Conservation (phyloP, 163 green algal genomes). For the Chlamydomonas reinhardtii region DNA sequence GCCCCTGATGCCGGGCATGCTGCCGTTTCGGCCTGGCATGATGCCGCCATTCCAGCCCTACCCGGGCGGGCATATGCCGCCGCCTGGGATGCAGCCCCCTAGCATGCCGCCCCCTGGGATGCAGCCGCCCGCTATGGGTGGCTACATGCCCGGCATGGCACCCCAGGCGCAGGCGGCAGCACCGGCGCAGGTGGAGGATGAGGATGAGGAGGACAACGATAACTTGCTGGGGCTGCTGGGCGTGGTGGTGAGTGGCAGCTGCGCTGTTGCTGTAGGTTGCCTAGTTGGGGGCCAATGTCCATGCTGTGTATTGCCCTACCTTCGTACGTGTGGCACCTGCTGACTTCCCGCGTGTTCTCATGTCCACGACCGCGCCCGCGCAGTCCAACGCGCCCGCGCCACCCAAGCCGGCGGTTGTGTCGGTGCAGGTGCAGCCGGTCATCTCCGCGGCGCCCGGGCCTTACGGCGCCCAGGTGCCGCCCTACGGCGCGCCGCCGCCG, state of each 20-base stretch:
- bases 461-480: too few relatives aligned
- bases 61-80: neutral
- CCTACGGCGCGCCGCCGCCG: too few relatives aligned
- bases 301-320: too few relatives aligned
- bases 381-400: neutral
- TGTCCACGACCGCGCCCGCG: neutral
- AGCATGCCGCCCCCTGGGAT: neutral
- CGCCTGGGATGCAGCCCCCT: neutral
- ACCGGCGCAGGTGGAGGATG: neutral
- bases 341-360: too few relatives aligned
- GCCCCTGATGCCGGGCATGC: neutral
- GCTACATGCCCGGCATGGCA: neutral
- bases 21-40: neutral
- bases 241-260: neutral
- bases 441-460: too few relatives aligned
- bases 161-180: neutral
- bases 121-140: neutral
- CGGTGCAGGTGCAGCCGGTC: neutral
- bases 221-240: conserved; percentile 19
- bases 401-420: neutral
- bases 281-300: too few relatives aligned
- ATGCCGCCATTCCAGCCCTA: neutral
- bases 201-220: conserved; percentile 6
- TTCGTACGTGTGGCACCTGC: too few relatives aligned
- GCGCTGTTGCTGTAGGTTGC: too few relatives aligned